Percentiles rank a stretch among this genome's conserved stretches.
These are phyloP conservation scores for Russula olivacea DNA, from an alignment of 768 basidiomycete genomes.

Conservation along the genomic window DNA sequence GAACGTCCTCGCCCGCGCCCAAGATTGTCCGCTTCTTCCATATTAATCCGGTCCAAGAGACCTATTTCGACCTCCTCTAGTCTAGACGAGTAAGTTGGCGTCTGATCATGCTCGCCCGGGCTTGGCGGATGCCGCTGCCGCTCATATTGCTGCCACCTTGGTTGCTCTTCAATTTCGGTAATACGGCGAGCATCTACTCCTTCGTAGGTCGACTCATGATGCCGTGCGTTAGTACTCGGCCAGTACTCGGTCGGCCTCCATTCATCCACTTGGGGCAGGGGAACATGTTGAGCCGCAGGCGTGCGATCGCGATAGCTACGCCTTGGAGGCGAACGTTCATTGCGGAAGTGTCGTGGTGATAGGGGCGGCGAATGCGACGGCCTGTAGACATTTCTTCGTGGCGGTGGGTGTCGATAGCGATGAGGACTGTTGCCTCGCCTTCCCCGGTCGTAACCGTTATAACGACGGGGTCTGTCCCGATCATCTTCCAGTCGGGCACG, in stretches of 20 bases:
- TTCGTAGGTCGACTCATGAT: not conserved
- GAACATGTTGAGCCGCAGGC: not conserved
- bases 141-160: not conserved
- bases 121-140: not conserved
- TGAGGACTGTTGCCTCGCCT: conserved; percentile 1
- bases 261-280: not conserved
- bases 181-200: not conserved
- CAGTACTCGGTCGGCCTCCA: not conserved
- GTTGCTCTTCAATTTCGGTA: not conserved
- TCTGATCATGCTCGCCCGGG: not conserved
- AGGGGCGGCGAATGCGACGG: conserved; percentile 4
- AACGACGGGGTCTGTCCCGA: not conserved
- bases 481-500: not conserved
- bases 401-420: not conserved
- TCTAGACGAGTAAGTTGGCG: not conserved
- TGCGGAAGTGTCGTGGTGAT: conserved; percentile 3
- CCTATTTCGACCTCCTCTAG: conserved; percentile 1
- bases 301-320: not conserved
- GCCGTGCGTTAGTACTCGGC: not conserved
- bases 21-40: not conserved
- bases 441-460: not conserved
- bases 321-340: not conserved
- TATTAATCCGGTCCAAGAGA: conserved; percentile 11
- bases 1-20: conserved; percentile 5
- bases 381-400: not conserved